Base-by-base conservation (phyloP, 1,284 basidiomycete genomes). In the Cryptococcus amylolentus region DNA sequence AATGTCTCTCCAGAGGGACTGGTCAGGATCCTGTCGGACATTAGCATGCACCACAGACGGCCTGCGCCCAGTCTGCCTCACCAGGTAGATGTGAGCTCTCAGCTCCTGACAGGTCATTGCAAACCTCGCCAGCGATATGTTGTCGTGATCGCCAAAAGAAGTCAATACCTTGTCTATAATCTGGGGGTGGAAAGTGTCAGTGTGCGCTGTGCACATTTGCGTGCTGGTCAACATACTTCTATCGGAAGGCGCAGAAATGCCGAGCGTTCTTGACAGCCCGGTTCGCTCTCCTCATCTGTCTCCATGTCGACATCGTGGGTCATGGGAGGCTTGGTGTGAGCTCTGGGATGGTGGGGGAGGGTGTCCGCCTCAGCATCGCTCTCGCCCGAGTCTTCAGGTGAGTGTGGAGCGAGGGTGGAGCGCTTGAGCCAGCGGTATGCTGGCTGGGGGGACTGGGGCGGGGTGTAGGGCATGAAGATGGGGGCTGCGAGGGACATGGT, bases 1-100 rank as follows among this genome's bases (percentile, higher is more conserved):
- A 14, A 73, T 57, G 49, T 70, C 65, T n/a, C 70, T 62, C 73
- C 73, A 75, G 9, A 75, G 53, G 7, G 68, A 64, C 50, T 61
- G 52, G 49, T 75, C 71, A n/a, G 68, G 62, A 49, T 70, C 64
- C 68, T 74, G 38, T 27, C 23, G 27, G 50, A 58, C 60, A 57
- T 47, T 10, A 35, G 49, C 13, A 27, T 18, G n/a, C 4, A 41
- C 8, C 18, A 12, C 14, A 26, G 5, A 23, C 26, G 18, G 14
- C 43, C 20, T 39, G 1, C 8, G 53, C 5, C 10, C 23, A 37
- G 9, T 20, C 14, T 35, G 8, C 26, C 69, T 43, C 55, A 75
- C 72, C 18, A 67, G 55, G 56, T 72, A 73, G 23, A 75, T 64
- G 50, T 70, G 66, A 7, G 61, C 56, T 46, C 65, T 53, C 9